Base-by-base conservation (phyloP, 108 stramenopile species). In the Bacterosira constricta region DNA sequence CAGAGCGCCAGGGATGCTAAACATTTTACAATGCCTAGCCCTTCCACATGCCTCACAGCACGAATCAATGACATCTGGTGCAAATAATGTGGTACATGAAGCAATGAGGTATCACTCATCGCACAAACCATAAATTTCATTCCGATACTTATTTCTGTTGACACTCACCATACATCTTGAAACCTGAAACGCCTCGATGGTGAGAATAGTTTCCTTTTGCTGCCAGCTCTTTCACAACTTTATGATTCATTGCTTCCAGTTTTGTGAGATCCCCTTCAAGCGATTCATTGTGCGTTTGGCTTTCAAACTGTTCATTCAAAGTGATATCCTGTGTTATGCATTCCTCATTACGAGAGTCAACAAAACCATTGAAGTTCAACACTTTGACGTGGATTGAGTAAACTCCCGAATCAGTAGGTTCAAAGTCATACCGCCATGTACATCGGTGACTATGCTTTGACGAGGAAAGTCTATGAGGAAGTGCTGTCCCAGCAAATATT, bases 331-430 rank as follows among this genome's bases (percentile, higher is more conserved):
- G 53, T 31, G 53, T 54, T 3, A 29, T 9, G 13, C 53, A 54
- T 13, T 0, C 2, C 1, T 32, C 13, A 4, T 39, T 8, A 21
- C 35, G 1, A 18, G 42, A 63, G 18, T 49, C 38, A 21, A 36
- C 75, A 29, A 71, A 53, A 10, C 79, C 73, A 61, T 80, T 61
- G 10, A 39, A 80, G n/a, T 36, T 63, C 10, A 80, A 15, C 0
- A 68, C 53, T 42, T 80, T 80, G 79, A 39, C 68, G 6, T 80
- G 56, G 6, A 75, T 61, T 20, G 66, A 35, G 46, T 80, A 69
- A 10, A 32, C 26, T 4, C 73, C 73, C 1, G 32, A 11, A 8
- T 30, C 25, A 44, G 3, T 13, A 17, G 54, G 32, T 9, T 44
- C 15, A 32, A 79, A 38, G 31, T 57, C 36, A 42, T 39, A 75